Base-by-base conservation (phyloP, 192 early-diverging fungal species). In the Backusella australiensis region DNA sequence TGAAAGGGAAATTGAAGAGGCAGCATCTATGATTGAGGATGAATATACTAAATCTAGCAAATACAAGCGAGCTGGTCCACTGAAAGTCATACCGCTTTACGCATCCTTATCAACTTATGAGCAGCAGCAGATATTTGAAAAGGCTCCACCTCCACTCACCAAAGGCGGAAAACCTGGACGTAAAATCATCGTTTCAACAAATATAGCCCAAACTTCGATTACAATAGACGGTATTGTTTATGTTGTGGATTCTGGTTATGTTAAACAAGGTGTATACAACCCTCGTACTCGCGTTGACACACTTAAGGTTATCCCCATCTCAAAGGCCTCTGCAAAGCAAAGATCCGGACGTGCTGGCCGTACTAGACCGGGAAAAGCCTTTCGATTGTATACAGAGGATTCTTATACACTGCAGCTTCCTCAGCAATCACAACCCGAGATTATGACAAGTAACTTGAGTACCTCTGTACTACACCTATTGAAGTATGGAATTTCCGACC, bases 221-320 rank as follows among this genome's bases (percentile, higher is more conserved):
- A 99, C 98, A 5, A 99, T 99, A 67, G 97, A 99, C 82, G 97
- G 97, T 77, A 97, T 99, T 73, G 97, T 98, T 19, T 99, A 99
- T 83, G 98, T 99, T 41, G 92, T 99, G 72, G 98, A 99, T 77
- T 95, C 96, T 44, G 98, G 97, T 11, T 97, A 98, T 77, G 90
- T 96, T 26, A 99, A 99, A 79, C 97, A 99, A 84, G 98, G 98
- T 82, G 95, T 98, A 36, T 99, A 98, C 85, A 97, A 99, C 82
- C 97, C 98, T 34, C 93, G 98, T 71, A 94, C 97, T 69, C 90
- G 97, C 69, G 96, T 99, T 65, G 98, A 99, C 81, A 94, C 93
- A 35, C 89, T 99, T 67, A 84, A 98, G 72, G 96, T 99, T 21
- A 92, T 91, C 32, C 96, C 98, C 12, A 98, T 99, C 69, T 95